Evolutionary conservation across 2,329 filamentous ascomycete genomes (phyloP).

Genomic region (Mycogone perniciosa): DNA sequence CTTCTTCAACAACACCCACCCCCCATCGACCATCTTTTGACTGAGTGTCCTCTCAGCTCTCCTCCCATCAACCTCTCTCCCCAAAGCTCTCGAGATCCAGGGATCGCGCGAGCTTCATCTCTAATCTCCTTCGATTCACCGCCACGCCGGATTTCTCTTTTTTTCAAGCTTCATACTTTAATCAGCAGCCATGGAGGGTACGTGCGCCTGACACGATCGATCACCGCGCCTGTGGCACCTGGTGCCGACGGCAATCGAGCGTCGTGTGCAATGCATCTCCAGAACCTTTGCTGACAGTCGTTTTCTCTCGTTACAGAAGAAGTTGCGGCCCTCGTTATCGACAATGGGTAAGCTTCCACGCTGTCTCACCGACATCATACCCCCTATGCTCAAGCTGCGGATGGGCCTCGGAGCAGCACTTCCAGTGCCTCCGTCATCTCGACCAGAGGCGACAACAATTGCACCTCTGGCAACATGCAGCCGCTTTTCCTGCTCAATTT

Average conservation of each 20-base stretch:
- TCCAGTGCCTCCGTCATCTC: conserved; percentile 7
- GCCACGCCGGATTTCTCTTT: conserved; percentile 9
- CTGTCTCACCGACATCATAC: conserved; percentile 31
- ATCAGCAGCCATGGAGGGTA: conserved; percentile 53
- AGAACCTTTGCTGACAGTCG: conserved; percentile 34
- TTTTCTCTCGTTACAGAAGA: conserved; percentile 65
- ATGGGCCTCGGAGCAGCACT: conserved; percentile 10
- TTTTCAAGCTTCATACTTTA: conserved; percentile 30
- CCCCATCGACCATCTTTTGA: conserved; percentile 16
- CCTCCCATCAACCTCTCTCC: conserved; percentile 15
- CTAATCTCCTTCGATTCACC: conserved; percentile 3
- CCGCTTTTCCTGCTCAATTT: background rate
- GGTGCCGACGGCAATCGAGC: conserved; percentile 5
- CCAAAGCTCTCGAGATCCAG: conserved; percentile 8
- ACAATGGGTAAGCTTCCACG: conserved; percentile 93
- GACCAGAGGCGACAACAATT: background rate
- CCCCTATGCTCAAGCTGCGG: conserved; percentile 8
- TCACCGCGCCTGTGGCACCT: conserved; percentile 2
- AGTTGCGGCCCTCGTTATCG: conserved; percentile 99
- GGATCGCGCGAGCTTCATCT: conserved; percentile 13
- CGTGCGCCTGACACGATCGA: conserved; percentile 21
- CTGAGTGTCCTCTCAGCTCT: conserved; percentile 13
- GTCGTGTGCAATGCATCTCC: conserved; percentile 6
- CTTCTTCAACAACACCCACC: conserved; percentile 25
- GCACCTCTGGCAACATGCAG: background rate